Base-by-base conservation (phyloP, 2,329 filamentous ascomycete genomes). In the Pseudopyrenochaeta lycopersici region DNA sequence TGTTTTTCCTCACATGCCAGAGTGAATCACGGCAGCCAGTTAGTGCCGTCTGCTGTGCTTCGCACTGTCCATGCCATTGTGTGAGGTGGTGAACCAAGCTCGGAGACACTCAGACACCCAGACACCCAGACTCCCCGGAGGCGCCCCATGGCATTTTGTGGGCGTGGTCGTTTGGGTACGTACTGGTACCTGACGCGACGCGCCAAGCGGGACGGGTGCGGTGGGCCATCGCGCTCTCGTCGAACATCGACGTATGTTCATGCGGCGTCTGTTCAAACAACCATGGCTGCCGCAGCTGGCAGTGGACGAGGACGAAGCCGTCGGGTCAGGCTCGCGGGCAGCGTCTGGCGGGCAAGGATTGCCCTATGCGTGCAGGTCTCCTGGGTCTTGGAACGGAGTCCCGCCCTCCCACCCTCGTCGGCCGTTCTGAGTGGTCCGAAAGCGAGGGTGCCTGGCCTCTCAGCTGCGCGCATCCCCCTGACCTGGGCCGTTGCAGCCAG, bases 241-340 rank as follows among this genome's bases (percentile, higher is more conserved):
- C 64, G 64, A 67, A 64, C 62, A 56, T 58, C 62, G 51, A 64
- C 45, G 52, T 45, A 52, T 49, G 42, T 70, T 69, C 51, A 72
- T 74, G 70, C 65, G 55, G 47, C 35, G 45, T 32, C 40, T 55
- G 40, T 58, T 64, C 60, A 62, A 65, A 65, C 62, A 60, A 46
- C 56, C 51, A 30, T 30, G 42, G 46, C 36, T 42, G 44, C 20
- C 29, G 43, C 29, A 20, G 21, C 35, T 7, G 21, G 35, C 49
- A 56, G 38, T 53, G 52, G 54, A 39, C 48, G 52, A 49, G 47
- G 49, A 57, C 36, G 47, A 21, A 48, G 59, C 53, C 55, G 52
- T 53, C 52, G 31, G 36, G 57, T 35, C 46, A 58, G 56, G 56
- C 52, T 60, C 56, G 46, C 49, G 54, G 62, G 57, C 49, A 59